phyloP scores from a whole-genome alignment of 2,329 filamentous ascomycete species.

The Knoxdaviesia capensis region DNA sequence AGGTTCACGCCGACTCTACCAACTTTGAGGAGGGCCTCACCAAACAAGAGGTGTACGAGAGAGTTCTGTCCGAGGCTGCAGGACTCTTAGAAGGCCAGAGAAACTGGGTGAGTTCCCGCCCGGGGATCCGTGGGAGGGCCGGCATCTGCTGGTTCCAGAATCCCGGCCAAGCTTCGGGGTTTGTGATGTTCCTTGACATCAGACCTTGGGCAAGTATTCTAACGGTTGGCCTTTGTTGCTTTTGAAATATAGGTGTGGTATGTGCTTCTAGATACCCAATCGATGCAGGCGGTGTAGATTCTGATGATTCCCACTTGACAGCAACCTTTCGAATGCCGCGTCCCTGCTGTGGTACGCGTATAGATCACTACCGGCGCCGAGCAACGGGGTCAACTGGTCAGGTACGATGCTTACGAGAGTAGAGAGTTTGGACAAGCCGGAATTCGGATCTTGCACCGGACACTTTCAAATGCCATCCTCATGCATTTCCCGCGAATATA shows the following conservation, averaged over 20 bases:
- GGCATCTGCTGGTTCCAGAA: neutral
- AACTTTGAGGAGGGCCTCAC: constrained; percentile 46
- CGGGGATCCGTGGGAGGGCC: neutral
- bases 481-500: neutral
- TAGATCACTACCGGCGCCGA: constrained; percentile 48
- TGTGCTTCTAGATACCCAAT: neutral
- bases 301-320: constrained; percentile 11
- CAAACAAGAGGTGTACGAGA: constrained; percentile 54
- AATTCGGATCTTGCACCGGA: too few species aligned
- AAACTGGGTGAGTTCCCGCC: constrained; percentile 46
- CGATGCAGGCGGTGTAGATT: too few species aligned
- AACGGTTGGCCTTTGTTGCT: neutral
- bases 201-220: neutral
- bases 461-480: neutral
- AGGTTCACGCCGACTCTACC: constrained; percentile 65
- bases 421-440: too few species aligned
- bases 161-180: neutral
- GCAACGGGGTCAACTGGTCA: constrained; percentile 56
- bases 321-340: constrained; percentile 58
- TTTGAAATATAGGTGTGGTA: constrained; percentile 2
- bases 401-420: constrained; percentile 17
- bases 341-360: constrained; percentile 65
- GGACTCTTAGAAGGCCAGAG: constrained; percentile 52
- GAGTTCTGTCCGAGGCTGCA: constrained; percentile 50
- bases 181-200: neutral